phyloP scores from a whole-genome alignment of 2,329 filamentous ascomycete genomes.

The Penicillium paneum region DNA sequence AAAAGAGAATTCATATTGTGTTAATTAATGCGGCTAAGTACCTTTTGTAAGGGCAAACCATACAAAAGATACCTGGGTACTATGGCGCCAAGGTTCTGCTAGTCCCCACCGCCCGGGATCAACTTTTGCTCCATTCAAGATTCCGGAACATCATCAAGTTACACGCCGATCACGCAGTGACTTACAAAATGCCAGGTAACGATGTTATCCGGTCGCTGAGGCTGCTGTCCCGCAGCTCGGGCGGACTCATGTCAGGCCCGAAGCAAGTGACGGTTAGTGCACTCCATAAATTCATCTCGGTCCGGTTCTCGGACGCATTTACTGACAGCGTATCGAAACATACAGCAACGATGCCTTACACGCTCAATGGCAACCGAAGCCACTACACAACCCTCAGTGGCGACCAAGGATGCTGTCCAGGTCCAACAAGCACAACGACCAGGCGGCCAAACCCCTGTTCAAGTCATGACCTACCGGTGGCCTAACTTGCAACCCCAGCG shows the following conservation, averaged over 20 bases:
- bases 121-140: conserved; percentile 33
- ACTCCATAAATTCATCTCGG: conserved; percentile 1
- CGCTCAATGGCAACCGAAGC: conserved; percentile 52
- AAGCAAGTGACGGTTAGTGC: conserved; percentile 37
- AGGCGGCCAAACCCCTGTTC: conserved; percentile 56
- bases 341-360: conserved; percentile 44
- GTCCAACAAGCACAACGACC: neutral
- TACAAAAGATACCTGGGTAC: neutral
- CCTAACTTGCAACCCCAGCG: conserved; percentile 79
- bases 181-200: conserved; percentile 35
- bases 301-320: conserved; percentile 1
- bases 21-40: too few species aligned
- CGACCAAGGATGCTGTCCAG: neutral
- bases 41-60: too few species aligned
- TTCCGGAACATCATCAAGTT: conserved; percentile 12
- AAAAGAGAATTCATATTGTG: neutral
- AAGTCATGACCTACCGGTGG: conserved; percentile 85
- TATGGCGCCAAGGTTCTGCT: conserved; percentile 32
- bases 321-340: conserved; percentile 20
- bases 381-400: conserved; percentile 17
- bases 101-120: conserved; percentile 30
- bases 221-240: conserved; percentile 39
- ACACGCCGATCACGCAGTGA: conserved; percentile 7
- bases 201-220: conserved; percentile 37
- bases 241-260: conserved; percentile 33